A percentile compares a stretch with the other conserved stretches of the same genome.
Evolutionary conservation across 768 basidiomycete species (phyloP).

Genomic region (Leccinum broughii): DNA sequence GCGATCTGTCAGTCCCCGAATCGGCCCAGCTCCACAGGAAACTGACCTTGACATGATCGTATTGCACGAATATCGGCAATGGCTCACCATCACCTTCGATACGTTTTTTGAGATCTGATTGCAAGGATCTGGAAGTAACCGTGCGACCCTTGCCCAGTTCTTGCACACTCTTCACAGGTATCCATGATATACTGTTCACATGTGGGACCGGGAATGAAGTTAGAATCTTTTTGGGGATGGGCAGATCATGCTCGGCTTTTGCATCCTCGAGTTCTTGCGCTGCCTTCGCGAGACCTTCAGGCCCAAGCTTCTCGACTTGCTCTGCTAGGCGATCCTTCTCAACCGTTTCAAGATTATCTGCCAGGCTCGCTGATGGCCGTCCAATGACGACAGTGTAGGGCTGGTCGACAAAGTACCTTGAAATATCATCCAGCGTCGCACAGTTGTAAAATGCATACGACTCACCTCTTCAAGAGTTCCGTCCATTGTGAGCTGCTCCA

Average conservation of each 20-base stretch:
- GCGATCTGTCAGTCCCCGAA: slow-evolving; percentile 1
- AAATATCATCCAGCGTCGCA: slow-evolving; percentile 10
- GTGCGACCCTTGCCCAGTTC: slow-evolving; percentile 56
- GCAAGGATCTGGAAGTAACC: slow-evolving; percentile 29
- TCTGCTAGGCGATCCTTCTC: slow-evolving; percentile 76
- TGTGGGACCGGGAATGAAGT: slow-evolving; percentile 88
- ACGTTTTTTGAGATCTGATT: slow-evolving; percentile 54
- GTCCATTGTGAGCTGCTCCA: slow-evolving; percentile 84
- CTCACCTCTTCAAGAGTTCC: slow-evolving; percentile 70
- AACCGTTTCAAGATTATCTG: slow-evolving; percentile 74
- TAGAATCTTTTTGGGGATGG: slow-evolving; percentile 80
- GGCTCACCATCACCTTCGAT: slow-evolving; percentile 65
- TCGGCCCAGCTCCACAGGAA: not conserved
- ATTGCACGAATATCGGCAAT: slow-evolving; percentile 89
- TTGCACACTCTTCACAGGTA: slow-evolving; percentile 69
- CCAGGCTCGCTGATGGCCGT: slow-evolving; percentile 83
- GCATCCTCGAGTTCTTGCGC: slow-evolving; percentile 72
- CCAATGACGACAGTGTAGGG: slow-evolving; percentile 78
- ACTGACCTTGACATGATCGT: slow-evolving; percentile 84
- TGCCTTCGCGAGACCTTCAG: slow-evolving; percentile 74
- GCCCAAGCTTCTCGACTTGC: slow-evolving; percentile 72
- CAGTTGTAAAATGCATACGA: slow-evolving; percentile 10
- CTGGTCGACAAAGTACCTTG: slow-evolving; percentile 77
- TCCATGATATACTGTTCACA: slow-evolving; percentile 91
- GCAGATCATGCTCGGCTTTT: slow-evolving; percentile 80